Conservation (phyloP, 176 grass and related monocot species). For the Zea luxurians region DNA sequence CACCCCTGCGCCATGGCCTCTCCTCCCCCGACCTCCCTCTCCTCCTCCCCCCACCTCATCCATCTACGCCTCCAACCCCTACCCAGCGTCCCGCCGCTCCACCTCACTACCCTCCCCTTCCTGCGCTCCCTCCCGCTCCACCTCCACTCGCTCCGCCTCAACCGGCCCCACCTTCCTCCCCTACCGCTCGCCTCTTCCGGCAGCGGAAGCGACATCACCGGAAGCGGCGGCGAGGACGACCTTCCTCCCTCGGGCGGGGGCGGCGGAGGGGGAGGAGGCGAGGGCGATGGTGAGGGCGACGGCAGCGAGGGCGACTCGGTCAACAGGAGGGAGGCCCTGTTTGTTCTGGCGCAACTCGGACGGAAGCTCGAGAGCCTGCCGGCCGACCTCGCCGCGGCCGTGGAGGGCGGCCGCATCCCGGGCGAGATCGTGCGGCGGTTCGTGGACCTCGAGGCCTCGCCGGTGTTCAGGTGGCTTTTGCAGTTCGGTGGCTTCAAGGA, state of each 20-base stretch:
- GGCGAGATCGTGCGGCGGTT: slow-evolving; percentile 72
- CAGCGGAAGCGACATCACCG: slow-evolving; percentile 13
- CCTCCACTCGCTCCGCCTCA: slow-evolving; percentile 36
- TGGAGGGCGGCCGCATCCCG: slow-evolving; percentile 63
- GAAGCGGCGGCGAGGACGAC: not conserved
- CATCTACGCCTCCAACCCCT: slow-evolving; percentile 33
- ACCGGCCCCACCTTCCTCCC: slow-evolving; percentile 31
- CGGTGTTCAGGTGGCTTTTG: slow-evolving; percentile 72
- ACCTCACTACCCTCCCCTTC: slow-evolving; percentile 17
- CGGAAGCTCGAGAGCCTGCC: slow-evolving; percentile 82
- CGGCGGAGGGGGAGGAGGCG: not conserved
- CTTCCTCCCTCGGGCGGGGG: slow-evolving; percentile 13
- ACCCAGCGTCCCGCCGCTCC: slow-evolving; percentile 2
- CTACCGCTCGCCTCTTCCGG: slow-evolving; percentile 38
- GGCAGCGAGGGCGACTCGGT: slow-evolving; percentile 36
- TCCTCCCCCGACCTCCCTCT: slow-evolving; percentile 35
- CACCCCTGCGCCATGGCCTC: slow-evolving; percentile 41
- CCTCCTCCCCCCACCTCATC: slow-evolving; percentile 26
- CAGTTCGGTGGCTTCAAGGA: slow-evolving; percentile 97
- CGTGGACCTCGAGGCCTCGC: slow-evolving; percentile 69
- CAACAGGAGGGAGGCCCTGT: slow-evolving; percentile 62
- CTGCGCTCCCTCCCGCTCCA: slow-evolving; percentile 34
- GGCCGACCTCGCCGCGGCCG: slow-evolving; percentile 69
- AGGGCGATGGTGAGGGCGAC: not conserved
- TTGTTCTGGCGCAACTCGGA: slow-evolving; percentile 74